phyloP scores from a whole-genome alignment of 2,329 filamentous ascomycete species.

The Neonectria sp. region DNA sequence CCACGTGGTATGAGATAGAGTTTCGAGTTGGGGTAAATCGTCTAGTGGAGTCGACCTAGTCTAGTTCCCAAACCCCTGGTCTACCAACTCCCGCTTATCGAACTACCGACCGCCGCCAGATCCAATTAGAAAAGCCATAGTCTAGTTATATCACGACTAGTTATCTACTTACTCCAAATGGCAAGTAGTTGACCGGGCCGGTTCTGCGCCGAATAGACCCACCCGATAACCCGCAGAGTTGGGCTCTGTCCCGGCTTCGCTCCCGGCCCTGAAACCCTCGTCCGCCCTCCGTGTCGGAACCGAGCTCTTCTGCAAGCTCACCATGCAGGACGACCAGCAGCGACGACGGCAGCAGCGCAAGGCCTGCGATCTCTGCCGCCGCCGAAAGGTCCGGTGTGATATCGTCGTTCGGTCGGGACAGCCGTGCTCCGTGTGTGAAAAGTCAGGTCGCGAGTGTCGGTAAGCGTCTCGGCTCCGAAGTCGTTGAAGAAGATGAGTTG shows the following conservation, averaged over 20 bases:
- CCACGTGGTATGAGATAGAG: constrained; percentile 12
- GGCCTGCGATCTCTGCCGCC: constrained; percentile 46
- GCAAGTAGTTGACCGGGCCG: constrained; percentile 3
- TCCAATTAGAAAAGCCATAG: neutral
- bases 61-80: neutral
- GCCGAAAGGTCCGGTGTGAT: constrained; percentile 45
- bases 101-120: neutral
- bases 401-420: constrained; percentile 36
- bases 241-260: neutral
- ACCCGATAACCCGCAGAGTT: neutral
- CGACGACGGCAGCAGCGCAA: constrained; percentile 51
- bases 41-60: constrained; percentile 2
- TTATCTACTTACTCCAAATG: neutral
- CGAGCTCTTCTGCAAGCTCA: constrained; percentile 1
- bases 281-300: constrained; percentile 5
- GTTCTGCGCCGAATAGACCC: neutral
- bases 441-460: constrained; percentile 45
- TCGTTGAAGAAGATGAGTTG: constrained; percentile 5
- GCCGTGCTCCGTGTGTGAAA: constrained; percentile 45
- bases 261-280: neutral
- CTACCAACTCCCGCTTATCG: neutral
- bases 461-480: constrained; percentile 39
- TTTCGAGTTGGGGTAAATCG: constrained; percentile 10
- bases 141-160: neutral
- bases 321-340: constrained; percentile 19